Conservation (phyloP, 2,329 filamentous ascomycete genomes). For the Ophiostoma piceae region DNA sequence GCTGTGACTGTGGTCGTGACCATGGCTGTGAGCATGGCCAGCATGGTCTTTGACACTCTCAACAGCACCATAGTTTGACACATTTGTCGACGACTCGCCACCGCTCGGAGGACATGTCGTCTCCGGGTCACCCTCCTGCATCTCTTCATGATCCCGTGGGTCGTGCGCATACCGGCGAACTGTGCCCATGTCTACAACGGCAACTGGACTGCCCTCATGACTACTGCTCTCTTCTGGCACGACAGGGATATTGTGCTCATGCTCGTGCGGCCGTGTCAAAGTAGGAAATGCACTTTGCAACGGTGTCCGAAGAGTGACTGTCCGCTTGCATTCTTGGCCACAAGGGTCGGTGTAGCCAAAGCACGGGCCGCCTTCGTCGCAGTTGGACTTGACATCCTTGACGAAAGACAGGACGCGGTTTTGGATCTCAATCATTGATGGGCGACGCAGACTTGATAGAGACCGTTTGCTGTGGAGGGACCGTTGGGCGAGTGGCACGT, state of each 20-base stretch:
- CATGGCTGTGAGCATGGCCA: background rate
- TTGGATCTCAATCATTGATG: conserved; percentile 51
- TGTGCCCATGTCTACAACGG: background rate
- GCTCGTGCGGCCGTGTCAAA: background rate
- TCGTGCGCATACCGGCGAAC: conserved; percentile 11
- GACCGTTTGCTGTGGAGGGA: conserved; percentile 23
- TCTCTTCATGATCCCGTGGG: conserved; percentile 30
- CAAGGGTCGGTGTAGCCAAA: conserved; percentile 62
- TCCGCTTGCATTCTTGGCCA: conserved; percentile 61
- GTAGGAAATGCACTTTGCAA: background rate
- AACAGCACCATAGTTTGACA: background rate
- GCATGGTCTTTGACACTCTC: background rate
- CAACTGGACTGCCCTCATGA: background rate
- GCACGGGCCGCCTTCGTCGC: conserved; percentile 56
- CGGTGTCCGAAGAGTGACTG: conserved; percentile 29
- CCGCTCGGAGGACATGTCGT: conserved; percentile 10
- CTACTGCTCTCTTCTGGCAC: conserved; percentile 1
- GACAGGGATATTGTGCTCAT: background rate
- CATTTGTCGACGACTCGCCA: conserved; percentile 4
- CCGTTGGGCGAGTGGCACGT: background rate
- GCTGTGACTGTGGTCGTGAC: background rate
- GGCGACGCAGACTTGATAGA: conserved; percentile 38
- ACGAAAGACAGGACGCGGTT: conserved; percentile 59
- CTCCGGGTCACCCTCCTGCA: conserved; percentile 29
- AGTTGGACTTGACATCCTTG: conserved; percentile 58